Evolutionary conservation across 371 early-diverging fungal genomes (phyloP).

Genomic region (Mortierella sp.): DNA sequence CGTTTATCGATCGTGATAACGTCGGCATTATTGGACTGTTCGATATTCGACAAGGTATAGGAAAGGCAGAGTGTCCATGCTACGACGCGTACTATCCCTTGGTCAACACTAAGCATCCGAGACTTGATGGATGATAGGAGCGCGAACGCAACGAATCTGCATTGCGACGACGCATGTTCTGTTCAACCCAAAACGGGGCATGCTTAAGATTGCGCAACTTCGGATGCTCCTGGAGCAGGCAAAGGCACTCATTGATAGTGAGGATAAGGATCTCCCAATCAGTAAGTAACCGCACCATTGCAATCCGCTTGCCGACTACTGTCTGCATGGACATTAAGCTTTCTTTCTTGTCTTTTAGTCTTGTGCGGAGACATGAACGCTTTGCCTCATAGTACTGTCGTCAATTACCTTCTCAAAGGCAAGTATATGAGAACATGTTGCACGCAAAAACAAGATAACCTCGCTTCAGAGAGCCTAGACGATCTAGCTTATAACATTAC

Average conservation of each 20-base stretch:
- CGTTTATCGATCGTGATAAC: slow-evolving; percentile 21
- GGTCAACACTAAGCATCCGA: too few species aligned
- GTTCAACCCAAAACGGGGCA: slow-evolving; percentile 29
- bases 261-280: slow-evolving; percentile 12
- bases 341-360: neutral
- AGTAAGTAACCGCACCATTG: slow-evolving; percentile 3
- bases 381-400: slow-evolving; percentile 12
- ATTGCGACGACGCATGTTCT: slow-evolving; percentile 45
- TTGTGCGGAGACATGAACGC: slow-evolving; percentile 33
- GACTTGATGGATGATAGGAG: neutral
- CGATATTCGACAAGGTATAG: slow-evolving; percentile 21
- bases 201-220: slow-evolving; percentile 44
- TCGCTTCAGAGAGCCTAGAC: too few species aligned
- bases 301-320: neutral
- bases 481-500: neutral
- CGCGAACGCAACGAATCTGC: slow-evolving; percentile 17
- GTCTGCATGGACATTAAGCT: neutral
- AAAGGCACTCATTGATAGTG: neutral
- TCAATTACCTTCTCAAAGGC: slow-evolving; percentile 12
- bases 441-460: too few species aligned
- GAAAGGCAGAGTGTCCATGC: neutral
- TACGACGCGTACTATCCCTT: too few species aligned
- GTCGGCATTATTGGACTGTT: slow-evolving; percentile 47
- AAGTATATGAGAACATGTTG: neutral
- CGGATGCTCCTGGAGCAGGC: slow-evolving; percentile 24